Evolutionary conservation across 768 basidiomycete species (phyloP).

Genomic region (Tricholoma terreum): DNA sequence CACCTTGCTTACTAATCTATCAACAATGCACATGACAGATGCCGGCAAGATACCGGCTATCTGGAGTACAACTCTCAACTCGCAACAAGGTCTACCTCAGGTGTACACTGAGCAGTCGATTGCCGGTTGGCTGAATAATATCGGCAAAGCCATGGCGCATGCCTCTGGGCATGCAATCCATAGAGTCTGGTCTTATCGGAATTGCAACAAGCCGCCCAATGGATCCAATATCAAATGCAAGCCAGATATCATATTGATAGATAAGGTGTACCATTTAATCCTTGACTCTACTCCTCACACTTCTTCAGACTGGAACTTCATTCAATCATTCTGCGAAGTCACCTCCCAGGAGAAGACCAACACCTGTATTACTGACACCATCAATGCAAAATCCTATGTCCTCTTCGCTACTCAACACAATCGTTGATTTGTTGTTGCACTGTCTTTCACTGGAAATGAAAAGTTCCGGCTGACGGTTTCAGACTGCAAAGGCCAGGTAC

Average conservation of each 20-base stretch:
- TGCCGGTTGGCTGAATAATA: not conserved
- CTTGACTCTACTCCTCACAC: not conserved
- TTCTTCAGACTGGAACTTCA: not conserved
- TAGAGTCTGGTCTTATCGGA: not conserved
- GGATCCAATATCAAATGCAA: not conserved
- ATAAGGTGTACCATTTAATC: not conserved
- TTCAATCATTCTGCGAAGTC: not conserved
- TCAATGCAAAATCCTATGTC: not conserved
- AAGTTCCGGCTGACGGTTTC: not conserved
- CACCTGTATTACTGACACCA: not conserved
- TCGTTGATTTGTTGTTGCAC: not conserved
- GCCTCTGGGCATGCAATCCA: not conserved
- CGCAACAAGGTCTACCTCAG: not conserved
- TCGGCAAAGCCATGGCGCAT: not conserved
- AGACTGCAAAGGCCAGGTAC: not conserved
- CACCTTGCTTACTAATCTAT: not conserved
- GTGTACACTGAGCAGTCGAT: not conserved
- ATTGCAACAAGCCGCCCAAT: not conserved
- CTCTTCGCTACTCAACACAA: not conserved
- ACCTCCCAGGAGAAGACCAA: not conserved
- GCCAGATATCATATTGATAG: not conserved
- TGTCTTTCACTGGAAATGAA: not conserved
- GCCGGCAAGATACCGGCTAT: not conserved
- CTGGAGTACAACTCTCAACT: not conserved
- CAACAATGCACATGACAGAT: not conserved